Conservation (phyloP, 306 rosid species). For the Corylus americana region DNA sequence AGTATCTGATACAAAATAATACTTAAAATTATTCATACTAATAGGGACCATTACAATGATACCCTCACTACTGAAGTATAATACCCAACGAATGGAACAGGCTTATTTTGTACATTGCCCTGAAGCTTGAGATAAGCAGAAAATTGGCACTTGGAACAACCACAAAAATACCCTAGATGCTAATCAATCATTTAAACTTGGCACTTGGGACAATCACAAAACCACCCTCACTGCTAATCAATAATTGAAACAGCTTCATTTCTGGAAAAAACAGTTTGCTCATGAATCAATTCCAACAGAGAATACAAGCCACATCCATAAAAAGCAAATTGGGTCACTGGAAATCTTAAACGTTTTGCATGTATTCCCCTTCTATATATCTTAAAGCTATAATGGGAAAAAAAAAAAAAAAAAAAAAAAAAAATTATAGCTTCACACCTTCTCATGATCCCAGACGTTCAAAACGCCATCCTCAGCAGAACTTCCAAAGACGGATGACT, state of each 20-base stretch:
- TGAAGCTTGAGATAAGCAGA: background rate
- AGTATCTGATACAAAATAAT: too few relatives aligned
- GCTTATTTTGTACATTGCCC: background rate
- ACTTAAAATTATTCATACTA: too few relatives aligned
- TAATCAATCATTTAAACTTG: too few relatives aligned
- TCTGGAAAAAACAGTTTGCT: background rate
- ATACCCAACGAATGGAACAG: background rate
- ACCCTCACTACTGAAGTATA: background rate
- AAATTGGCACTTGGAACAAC: background rate
- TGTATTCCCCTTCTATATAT: background rate
- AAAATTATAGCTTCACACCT: slow-evolving; percentile 4
- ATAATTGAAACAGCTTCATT: background rate
- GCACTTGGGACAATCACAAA: background rate
- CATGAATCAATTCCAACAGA: background rate
- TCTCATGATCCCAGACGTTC: slow-evolving; percentile 16
- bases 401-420: too few relatives aligned
- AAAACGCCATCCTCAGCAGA: slow-evolving; percentile 24
- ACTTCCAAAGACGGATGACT: slow-evolving; percentile 18
- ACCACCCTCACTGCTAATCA: background rate
- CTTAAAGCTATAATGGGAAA: background rate
- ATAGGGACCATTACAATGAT: background rate
- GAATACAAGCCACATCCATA: background rate
- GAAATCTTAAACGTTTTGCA: background rate
- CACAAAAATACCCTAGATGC: too few relatives aligned
- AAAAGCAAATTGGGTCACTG: background rate